phyloP scores from a whole-genome alignment of 176 grass and related monocot genomes.

The Bonia amplexicaulis region DNA sequence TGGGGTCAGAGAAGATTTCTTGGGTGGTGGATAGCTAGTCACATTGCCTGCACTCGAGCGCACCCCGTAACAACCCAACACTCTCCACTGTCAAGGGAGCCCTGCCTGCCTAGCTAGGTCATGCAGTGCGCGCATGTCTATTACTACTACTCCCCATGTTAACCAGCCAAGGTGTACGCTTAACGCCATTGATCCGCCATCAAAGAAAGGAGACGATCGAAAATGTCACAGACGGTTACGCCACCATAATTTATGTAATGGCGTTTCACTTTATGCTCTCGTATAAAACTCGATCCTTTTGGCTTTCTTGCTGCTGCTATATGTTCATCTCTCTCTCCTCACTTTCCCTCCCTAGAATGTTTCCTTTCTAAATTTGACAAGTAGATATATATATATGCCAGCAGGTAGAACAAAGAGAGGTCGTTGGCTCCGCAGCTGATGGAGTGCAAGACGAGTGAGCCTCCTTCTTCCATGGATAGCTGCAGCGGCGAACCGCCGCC shows the following conservation, averaged over 20 bases:
- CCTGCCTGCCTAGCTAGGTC: neutral
- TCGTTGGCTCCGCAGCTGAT: neutral
- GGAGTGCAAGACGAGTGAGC: conserved; percentile 12
- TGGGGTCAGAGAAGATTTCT: neutral
- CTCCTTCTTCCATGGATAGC: conserved; percentile 69
- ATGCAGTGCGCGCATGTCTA: neutral
- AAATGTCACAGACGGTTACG: neutral
- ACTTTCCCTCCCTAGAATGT: neutral
- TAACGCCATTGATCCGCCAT: neutral
- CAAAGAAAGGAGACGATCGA: neutral
- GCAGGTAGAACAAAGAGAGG: neutral
- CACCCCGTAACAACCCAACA: conserved; percentile 30
- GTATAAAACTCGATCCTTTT: neutral
- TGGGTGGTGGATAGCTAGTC: neutral
- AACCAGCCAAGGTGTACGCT: neutral
- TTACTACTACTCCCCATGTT: neutral
- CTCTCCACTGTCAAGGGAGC: neutral
- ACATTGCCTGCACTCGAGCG: conserved; percentile 21
- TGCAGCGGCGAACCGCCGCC: conserved; percentile 22
- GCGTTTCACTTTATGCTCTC: neutral
- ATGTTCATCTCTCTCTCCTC: neutral
- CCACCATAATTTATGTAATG: neutral
- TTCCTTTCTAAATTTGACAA: neutral
- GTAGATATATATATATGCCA: neutral
- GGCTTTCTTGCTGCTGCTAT: neutral